Conservation (phyloP, 768 basidiomycete genomes). For the Lentinula boryana region DNA sequence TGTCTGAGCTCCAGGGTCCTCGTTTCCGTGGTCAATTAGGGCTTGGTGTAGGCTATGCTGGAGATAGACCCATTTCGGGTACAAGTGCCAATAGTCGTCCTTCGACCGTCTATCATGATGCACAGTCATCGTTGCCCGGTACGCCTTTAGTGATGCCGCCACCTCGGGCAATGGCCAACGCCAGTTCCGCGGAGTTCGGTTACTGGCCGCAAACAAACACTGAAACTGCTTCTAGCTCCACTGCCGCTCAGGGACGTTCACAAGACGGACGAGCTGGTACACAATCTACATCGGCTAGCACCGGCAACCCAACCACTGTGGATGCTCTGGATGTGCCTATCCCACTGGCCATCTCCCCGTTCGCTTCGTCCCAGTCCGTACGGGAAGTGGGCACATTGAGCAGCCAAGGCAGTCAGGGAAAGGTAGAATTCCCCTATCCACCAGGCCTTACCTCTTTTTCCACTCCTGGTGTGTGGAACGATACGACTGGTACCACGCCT, state of each 20-base stretch:
- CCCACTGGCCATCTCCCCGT: slow-evolving; percentile 50
- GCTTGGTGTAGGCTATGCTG: slow-evolving; percentile 31
- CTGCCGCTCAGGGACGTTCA: neutral
- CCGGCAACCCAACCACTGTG: slow-evolving; percentile 10
- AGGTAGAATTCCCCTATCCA: slow-evolving; percentile 3
- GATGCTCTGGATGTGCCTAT: slow-evolving; percentile 54
- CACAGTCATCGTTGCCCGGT: slow-evolving; percentile 42
- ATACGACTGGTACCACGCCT: slow-evolving; percentile 4
- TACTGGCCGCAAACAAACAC: slow-evolving; percentile 4
- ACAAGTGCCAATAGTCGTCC: slow-evolving; percentile 44
- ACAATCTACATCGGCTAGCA: slow-evolving; percentile 4
- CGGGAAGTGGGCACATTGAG: slow-evolving; percentile 26
- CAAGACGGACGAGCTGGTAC: slow-evolving; percentile 2
- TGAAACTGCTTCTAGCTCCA: slow-evolving; percentile 3
- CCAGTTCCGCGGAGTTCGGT: slow-evolving; percentile 14
- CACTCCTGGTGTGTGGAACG: neutral
- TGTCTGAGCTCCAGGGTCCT: slow-evolving; percentile 10
- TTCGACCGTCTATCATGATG: slow-evolving; percentile 57
- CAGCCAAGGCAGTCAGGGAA: slow-evolving; percentile 17
- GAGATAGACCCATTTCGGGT: slow-evolving; percentile 50
- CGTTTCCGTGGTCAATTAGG: slow-evolving; percentile 23
- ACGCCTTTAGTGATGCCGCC: slow-evolving; percentile 33
- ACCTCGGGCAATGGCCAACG: slow-evolving; percentile 43
- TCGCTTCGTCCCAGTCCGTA: slow-evolving; percentile 34
- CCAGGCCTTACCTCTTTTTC: slow-evolving; percentile 3